Evolutionary conservation across 2,329 filamentous ascomycete species (phyloP), one percentile per base, ranked within the genome.

Genomic region (Cladosporium phlei): DNA sequence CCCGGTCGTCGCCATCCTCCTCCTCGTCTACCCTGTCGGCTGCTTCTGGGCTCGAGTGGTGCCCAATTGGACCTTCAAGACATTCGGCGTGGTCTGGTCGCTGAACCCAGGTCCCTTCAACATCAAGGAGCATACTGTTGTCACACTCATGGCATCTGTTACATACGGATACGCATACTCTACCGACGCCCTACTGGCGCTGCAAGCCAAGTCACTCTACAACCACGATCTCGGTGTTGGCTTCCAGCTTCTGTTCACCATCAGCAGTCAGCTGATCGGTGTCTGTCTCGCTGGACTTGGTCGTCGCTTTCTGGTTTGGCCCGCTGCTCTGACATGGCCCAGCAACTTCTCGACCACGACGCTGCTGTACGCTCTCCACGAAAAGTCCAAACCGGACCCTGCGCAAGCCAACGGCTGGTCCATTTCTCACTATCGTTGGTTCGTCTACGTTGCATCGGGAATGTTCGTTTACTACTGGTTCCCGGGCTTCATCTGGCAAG

Each of bases 271-370:
- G 63, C 86, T 91, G 29, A 71, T 94, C 30, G 88, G 88, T 8
- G 93, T 94, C 63, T 82, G 87, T 2, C 89, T 94, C 62, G 88
- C 88, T 39, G 88, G 88, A 2, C 72, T 94, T 39, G 86, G 86
- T 1, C 75, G 88, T 49, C 79, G 86, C 34, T 93, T 89, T 60
- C 74, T 94, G 6, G 88, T 94, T 24, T 80, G 86, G 22, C 88
- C 88, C 0, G 86, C 85, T 53, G 86, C 87, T 51, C 91, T 94
- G 86, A 88, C 94, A 30, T 94, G 88, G 88, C 88, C 88, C 0
- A 83, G 84, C 14, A 93, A 88, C 0, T 73, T 95, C 45, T 89
- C 91, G 76, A 90, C 86, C 14, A 87, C 88, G 0, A 83, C 87
- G 56, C 91, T 94, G 85, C 93, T 94, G 60, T 83, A 82, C 3